phyloP scores from a whole-genome alignment of 331 rosid genomes.

The Stylosanthes scabra region DNA sequence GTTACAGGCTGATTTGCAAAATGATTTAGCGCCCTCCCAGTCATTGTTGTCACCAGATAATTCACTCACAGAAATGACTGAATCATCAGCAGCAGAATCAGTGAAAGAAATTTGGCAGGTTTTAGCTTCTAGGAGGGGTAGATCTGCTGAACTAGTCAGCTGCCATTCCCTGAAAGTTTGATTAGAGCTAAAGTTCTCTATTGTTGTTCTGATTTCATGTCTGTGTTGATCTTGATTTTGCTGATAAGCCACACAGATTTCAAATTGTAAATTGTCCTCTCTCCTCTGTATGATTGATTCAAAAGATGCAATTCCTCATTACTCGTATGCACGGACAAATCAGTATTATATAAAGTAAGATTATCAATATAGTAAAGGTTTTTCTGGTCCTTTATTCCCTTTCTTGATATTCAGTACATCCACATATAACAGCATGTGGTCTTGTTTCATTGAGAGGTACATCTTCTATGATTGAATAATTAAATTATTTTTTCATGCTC shows the following conservation, averaged over 20 bases:
- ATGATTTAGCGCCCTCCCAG: conserved; percentile 46
- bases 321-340: conserved; percentile 12
- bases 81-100: conserved; percentile 50
- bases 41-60: conserved; percentile 22
- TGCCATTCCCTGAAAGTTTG: conserved; percentile 66
- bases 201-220: conserved; percentile 3
- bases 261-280: conserved; percentile 33
- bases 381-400: not conserved
- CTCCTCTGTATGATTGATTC: conserved; percentile 18
- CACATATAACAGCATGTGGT: not conserved
- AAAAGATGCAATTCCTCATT: conserved; percentile 26
- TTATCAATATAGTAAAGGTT: conserved; percentile 10
- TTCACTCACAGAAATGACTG: conserved; percentile 42
- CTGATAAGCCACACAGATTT: conserved; percentile 8
- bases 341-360: conserved; percentile 18
- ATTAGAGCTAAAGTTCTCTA: conserved; percentile 25
- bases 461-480: conserved; percentile 25
- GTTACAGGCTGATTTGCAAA: conserved; percentile 55
- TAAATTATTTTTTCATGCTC: not conserved
- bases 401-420: conserved; percentile 10
- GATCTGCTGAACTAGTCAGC: conserved; percentile 72
- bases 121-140: conserved; percentile 60
- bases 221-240: conserved; percentile 20
- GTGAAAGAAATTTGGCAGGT: conserved; percentile 59
- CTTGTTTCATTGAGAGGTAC: conserved; percentile 13